Percentiles rank a stretch among this genome's conserved stretches.
These are phyloP conservation scores for Plasmopara viticola DNA, from an alignment of 352 stramenopile species.

Conservation along the genomic window DNA sequence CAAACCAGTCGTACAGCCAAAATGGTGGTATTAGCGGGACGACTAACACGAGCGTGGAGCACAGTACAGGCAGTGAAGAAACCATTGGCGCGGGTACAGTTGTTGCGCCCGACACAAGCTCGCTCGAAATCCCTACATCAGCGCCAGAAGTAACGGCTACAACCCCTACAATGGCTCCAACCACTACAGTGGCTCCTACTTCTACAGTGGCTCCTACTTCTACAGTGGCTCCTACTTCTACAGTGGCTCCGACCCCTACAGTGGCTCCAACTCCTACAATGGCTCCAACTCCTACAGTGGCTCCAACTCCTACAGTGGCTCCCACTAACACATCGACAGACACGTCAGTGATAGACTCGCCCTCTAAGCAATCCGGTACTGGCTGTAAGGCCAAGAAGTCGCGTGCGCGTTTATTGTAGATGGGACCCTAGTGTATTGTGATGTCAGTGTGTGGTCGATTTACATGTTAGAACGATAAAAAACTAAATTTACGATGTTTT, in stretches of 20 bases:
- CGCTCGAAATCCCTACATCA: slow-evolving; percentile 9
- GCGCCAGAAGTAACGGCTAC: slow-evolving; percentile 1
- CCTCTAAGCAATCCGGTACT: too few relatives aligned
- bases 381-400: too few relatives aligned
- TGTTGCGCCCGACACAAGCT: slow-evolving; percentile 8
- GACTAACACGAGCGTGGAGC: slow-evolving; percentile 5
- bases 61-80: neutral
- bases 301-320: slow-evolving; percentile 1
- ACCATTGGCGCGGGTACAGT: slow-evolving; percentile 9
- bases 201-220: too few relatives aligned
- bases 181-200: slow-evolving; percentile 7
- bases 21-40: slow-evolving; percentile 4
- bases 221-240: neutral
- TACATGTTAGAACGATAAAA: too few relatives aligned
- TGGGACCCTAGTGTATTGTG: too few relatives aligned
- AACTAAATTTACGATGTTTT: too few relatives aligned
- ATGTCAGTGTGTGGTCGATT: too few relatives aligned
- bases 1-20: slow-evolving; percentile 9
- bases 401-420: too few relatives aligned
- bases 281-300: slow-evolving; percentile 8
- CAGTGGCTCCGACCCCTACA: slow-evolving; percentile 6
- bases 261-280: slow-evolving; percentile 1
- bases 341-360: too few relatives aligned
- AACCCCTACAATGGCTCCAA: slow-evolving; percentile 5
- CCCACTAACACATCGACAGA: too few relatives aligned